Evolutionary conservation across 1,284 basidiomycete genomes (phyloP).

Genomic region (Kalmanozyma brasiliensis): DNA sequence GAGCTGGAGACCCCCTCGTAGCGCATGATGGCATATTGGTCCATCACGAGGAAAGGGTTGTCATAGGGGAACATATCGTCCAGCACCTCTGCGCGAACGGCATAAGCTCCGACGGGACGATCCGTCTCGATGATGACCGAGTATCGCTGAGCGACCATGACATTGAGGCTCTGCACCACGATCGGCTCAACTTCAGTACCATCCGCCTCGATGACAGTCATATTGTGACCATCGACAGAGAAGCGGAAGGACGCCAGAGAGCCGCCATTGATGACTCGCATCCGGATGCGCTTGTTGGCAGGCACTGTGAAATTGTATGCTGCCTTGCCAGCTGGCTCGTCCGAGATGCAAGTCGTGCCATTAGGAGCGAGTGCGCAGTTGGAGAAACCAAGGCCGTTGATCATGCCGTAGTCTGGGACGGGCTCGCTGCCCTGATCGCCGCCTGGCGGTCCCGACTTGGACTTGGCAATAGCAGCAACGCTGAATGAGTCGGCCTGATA

Average conservation of each 20-base stretch:
- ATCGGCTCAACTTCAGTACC: slow-evolving; percentile 70
- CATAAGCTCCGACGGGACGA: slow-evolving; percentile 50
- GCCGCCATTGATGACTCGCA: slow-evolving; percentile 71
- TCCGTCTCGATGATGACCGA: slow-evolving; percentile 69
- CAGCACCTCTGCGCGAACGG: slow-evolving; percentile 65
- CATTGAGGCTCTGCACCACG: slow-evolving; percentile 68
- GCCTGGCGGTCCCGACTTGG: slow-evolving; percentile 39
- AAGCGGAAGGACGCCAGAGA: slow-evolving; percentile 60
- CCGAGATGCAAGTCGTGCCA: slow-evolving; percentile 44
- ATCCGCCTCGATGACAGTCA: slow-evolving; percentile 72
- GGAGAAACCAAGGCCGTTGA: slow-evolving; percentile 70
- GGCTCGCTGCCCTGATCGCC: slow-evolving; percentile 54
- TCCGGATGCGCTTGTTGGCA: slow-evolving; percentile 70
- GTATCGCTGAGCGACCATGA: slow-evolving; percentile 71
- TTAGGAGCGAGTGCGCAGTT: slow-evolving; percentile 63
- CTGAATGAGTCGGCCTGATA: slow-evolving; percentile 55
- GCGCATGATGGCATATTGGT: slow-evolving; percentile 67
- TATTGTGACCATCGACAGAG: slow-evolving; percentile 70
- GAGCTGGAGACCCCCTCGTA: slow-evolving; percentile 65
- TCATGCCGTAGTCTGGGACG: slow-evolving; percentile 70
- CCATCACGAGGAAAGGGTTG: slow-evolving; percentile 68
- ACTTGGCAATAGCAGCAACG: slow-evolving; percentile 51
- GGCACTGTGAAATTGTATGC: slow-evolving; percentile 52
- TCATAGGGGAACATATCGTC: slow-evolving; percentile 69
- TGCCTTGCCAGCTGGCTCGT: slow-evolving; percentile 20